phyloP scores from a whole-genome alignment of 2,329 filamentous ascomycete species.

The Orbilia ellipsospora region DNA sequence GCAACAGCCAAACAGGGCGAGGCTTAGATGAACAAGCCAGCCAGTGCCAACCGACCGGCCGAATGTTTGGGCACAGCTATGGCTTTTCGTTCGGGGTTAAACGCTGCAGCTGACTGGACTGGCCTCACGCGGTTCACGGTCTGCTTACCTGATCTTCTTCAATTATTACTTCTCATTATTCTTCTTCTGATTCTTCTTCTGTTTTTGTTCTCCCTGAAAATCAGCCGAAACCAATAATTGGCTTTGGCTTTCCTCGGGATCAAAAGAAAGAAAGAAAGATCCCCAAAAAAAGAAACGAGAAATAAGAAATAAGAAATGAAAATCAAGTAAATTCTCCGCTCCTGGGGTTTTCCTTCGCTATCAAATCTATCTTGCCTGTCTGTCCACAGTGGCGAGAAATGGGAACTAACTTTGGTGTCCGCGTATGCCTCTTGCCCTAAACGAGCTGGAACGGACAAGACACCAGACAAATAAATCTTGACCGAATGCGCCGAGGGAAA shows the following conservation, averaged over 20 bases:
- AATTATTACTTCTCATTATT: background rate
- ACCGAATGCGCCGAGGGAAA: slow-evolving; percentile 6
- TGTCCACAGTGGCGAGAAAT: slow-evolving; percentile 5
- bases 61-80: slow-evolving; percentile 7
- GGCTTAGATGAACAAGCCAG: slow-evolving; percentile 8
- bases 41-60: slow-evolving; percentile 22
- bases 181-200: background rate
- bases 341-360: background rate
- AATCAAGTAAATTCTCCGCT: slow-evolving; percentile 5
- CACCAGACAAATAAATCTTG: background rate
- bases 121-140: too few species aligned
- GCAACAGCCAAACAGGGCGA: slow-evolving; percentile 1
- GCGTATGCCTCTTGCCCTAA: slow-evolving; percentile 53
- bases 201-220: background rate
- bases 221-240: background rate
- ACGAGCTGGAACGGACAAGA: slow-evolving; percentile 8
- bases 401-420: slow-evolving; percentile 21
- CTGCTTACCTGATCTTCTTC: slow-evolving; percentile 25
- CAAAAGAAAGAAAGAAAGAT: background rate
- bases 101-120: slow-evolving; percentile 26
- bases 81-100: slow-evolving; percentile 13
- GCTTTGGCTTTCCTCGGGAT: background rate
- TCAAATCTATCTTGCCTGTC: background rate
- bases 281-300: background rate
- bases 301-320: too few species aligned